These are phyloP conservation scores for Fraxinus excelsior DNA, from an alignment of 257 asterid species.

Conservation along the genomic window DNA sequence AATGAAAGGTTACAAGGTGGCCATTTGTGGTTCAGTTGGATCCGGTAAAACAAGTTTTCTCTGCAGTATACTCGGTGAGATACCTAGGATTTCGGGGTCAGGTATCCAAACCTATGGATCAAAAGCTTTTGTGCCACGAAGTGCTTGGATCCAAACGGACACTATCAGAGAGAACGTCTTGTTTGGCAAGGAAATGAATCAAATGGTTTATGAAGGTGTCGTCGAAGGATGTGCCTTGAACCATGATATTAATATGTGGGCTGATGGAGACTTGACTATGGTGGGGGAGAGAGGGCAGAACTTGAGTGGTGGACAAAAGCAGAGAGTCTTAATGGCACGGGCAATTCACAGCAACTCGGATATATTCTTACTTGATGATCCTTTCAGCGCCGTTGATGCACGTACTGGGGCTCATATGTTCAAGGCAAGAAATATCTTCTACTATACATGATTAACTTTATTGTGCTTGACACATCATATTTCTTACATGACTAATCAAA, in stretches of 20 bases:
- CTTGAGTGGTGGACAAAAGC: slow-evolving; percentile 87
- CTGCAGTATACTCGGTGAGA: slow-evolving; percentile 69
- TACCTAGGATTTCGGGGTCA: slow-evolving; percentile 67
- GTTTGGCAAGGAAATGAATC: slow-evolving; percentile 75
- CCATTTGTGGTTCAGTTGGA: slow-evolving; percentile 80
- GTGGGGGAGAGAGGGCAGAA: slow-evolving; percentile 80
- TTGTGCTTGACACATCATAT: not conserved
- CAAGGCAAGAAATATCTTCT: slow-evolving; percentile 44
- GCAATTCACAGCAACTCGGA: slow-evolving; percentile 72
- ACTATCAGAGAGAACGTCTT: slow-evolving; percentile 68
- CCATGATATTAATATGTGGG: slow-evolving; percentile 65
- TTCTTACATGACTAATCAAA: not conserved
- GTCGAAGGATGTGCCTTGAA: slow-evolving; percentile 75
- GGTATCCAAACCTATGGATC: slow-evolving; percentile 57
- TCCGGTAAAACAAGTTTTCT: slow-evolving; percentile 84
- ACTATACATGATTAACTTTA: not conserved
- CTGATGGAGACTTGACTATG: slow-evolving; percentile 59
- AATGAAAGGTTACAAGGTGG: slow-evolving; percentile 70
- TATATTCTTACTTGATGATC: slow-evolving; percentile 74
- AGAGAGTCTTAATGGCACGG: slow-evolving; percentile 79
- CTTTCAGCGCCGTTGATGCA: slow-evolving; percentile 90
- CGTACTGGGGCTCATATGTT: slow-evolving; percentile 86
- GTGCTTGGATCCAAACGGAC: slow-evolving; percentile 93
- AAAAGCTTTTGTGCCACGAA: slow-evolving; percentile 81
- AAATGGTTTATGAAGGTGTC: slow-evolving; percentile 53